These are phyloP conservation scores for Verticillium alfalfae DNA, from an alignment of 2,329 filamentous ascomycete genomes.

Conservation along the genomic window DNA sequence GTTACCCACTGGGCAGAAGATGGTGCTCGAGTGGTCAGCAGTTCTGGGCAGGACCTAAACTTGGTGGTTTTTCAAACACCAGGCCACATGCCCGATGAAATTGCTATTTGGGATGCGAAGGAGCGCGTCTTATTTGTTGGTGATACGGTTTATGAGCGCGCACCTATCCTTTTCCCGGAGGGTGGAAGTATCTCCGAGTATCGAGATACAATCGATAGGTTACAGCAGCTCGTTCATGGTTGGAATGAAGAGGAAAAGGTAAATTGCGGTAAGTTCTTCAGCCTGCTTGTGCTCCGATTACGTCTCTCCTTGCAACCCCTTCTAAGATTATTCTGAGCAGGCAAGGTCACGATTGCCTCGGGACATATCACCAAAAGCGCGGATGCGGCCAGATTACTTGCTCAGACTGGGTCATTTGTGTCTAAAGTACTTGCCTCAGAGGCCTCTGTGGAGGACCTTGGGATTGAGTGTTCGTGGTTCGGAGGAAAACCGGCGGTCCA, in stretches of 20 bases:
- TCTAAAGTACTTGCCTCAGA: background rate
- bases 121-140: slow-evolving; percentile 38
- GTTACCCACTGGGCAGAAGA: slow-evolving; percentile 35
- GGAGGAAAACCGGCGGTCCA: background rate
- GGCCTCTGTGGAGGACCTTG: background rate
- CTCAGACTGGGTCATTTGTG: background rate
- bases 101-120: slow-evolving; percentile 36
- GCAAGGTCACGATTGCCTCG: background rate
- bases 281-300: background rate
- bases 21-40: slow-evolving; percentile 18
- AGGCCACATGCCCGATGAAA: slow-evolving; percentile 38
- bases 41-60: slow-evolving; percentile 18
- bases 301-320: background rate
- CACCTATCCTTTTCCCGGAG: slow-evolving; percentile 13
- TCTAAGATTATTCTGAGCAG: background rate
- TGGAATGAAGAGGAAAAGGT: slow-evolving; percentile 4
- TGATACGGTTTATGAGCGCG: slow-evolving; percentile 36
- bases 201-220: slow-evolving; percentile 7
- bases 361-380: background rate
- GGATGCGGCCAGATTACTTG: background rate
- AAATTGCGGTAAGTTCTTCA: background rate
- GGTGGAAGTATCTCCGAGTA: slow-evolving; percentile 12
- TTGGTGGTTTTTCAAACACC: slow-evolving; percentile 38
- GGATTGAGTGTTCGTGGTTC: background rate
- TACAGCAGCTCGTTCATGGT: slow-evolving; percentile 6